Evolutionary conservation across 2,329 filamentous ascomycete species (phyloP).

Genomic region (Cryphonectria nitschkei): DNA sequence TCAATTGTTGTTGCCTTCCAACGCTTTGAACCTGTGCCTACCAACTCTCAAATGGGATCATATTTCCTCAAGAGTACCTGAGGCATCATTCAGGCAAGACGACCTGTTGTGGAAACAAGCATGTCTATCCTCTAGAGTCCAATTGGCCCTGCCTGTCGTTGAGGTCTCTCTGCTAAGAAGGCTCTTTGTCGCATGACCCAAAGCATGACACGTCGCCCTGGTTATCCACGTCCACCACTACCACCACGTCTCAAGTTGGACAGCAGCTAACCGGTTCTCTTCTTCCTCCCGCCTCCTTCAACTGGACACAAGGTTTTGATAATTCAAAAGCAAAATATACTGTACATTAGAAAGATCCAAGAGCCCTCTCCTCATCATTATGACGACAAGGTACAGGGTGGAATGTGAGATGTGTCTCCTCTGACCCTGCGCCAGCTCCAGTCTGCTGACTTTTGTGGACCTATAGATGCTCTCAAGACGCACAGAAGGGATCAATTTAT

Average conservation of each 20-base stretch:
- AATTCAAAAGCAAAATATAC: background rate
- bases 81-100: background rate
- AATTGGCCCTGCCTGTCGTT: background rate
- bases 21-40: no score
- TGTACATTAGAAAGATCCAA: background rate
- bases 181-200: background rate
- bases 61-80: no score
- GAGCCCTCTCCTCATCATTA: conserved; percentile 35
- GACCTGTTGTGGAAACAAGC: background rate
- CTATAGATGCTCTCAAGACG: conserved; percentile 69
- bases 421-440: background rate
- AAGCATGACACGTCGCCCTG: background rate
- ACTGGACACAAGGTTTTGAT: background rate
- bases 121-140: background rate
- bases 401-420: conserved; percentile 62
- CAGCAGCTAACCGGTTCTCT: background rate
- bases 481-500: conserved; percentile 91
- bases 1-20: no score
- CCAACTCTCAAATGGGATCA: no score
- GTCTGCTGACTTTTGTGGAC: conserved; percentile 21
- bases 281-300: background rate
- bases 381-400: conserved; percentile 70
- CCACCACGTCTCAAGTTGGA: background rate
- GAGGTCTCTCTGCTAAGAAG: background rate
- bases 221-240: no score